These are phyloP conservation scores for Talaromyces sp. DNA, from an alignment of 2,329 filamentous ascomycete genomes.

Conservation along the genomic window DNA sequence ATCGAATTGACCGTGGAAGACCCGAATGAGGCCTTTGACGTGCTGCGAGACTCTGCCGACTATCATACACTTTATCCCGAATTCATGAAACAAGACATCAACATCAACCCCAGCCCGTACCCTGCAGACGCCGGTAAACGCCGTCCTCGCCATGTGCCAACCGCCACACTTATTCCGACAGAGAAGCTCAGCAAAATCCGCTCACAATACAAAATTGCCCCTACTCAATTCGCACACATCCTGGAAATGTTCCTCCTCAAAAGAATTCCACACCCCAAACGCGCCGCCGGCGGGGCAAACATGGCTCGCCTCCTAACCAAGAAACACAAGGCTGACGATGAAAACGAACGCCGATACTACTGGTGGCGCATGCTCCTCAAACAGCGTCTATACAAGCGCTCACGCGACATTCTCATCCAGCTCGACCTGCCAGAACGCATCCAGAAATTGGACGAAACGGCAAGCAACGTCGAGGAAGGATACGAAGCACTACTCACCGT, in stretches of 20 bases:
- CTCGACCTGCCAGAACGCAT: slow-evolving; percentile 52
- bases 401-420: slow-evolving; percentile 55
- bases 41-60: slow-evolving; percentile 59
- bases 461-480: slow-evolving; percentile 53
- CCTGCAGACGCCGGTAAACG: slow-evolving; percentile 27
- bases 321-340: slow-evolving; percentile 42
- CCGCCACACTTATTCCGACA: slow-evolving; percentile 51
- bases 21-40: slow-evolving; percentile 68
- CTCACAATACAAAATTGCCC: slow-evolving; percentile 51
- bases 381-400: slow-evolving; percentile 57
- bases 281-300: slow-evolving; percentile 45
- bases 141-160: slow-evolving; percentile 38
- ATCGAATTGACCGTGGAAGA: slow-evolving; percentile 90
- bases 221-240: slow-evolving; percentile 57
- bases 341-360: slow-evolving; percentile 56
- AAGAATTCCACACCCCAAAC: slow-evolving; percentile 46
- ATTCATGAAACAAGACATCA: slow-evolving; percentile 43
- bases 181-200: slow-evolving; percentile 47
- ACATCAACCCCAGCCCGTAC: slow-evolving; percentile 42
- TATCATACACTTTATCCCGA: slow-evolving; percentile 51
- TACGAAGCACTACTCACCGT: slow-evolving; percentile 51
- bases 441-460: slow-evolving; percentile 55
- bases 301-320: slow-evolving; percentile 46
- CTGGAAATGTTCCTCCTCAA: slow-evolving; percentile 59
- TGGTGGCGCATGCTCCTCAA: slow-evolving; percentile 62